Percentiles rank a stretch among this genome's conserved stretches.
These are phyloP conservation scores for Paralagenidium karlingii DNA, from an alignment of 352 stramenopile species.

Conservation along the genomic window DNA sequence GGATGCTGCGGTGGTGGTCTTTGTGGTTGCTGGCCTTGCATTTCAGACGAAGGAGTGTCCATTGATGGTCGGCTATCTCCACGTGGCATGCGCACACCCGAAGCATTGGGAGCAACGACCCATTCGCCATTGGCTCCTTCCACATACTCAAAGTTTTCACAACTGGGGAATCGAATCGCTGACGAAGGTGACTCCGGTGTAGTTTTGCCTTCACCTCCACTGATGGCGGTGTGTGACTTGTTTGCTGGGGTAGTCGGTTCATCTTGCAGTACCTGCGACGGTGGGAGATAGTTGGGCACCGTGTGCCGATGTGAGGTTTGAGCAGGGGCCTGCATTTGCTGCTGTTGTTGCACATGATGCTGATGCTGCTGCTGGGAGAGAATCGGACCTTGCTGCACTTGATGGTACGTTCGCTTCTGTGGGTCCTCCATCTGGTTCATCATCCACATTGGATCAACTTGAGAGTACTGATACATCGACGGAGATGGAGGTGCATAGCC, in stretches of 20 bases:
- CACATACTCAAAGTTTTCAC: not conserved
- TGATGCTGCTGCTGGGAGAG: no score
- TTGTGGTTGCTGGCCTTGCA: not conserved
- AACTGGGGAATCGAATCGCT: no score
- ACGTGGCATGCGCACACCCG: not conserved
- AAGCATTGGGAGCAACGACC: not conserved
- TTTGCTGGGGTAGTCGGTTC: not conserved
- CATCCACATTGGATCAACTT: no score
- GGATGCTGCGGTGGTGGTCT: not conserved
- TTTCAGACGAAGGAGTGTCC: not conserved
- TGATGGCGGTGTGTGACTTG: no score
- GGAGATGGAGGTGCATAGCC: no score
- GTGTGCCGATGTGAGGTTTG: not conserved
- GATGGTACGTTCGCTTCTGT: no score
- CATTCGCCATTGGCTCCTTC: constrained; percentile 1
- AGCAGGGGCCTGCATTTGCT: not conserved
- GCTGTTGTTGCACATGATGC: not conserved
- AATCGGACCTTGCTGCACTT: no score
- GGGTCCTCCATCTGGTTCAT: no score
- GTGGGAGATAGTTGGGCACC: not conserved
- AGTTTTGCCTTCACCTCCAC: no score
- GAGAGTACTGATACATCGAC: no score
- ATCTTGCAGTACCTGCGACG: not conserved
- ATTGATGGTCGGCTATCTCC: not conserved
- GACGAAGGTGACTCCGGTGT: no score